phyloP scores from a whole-genome alignment of 1,284 basidiomycete genomes.

The Xerocomus nothofagi region DNA sequence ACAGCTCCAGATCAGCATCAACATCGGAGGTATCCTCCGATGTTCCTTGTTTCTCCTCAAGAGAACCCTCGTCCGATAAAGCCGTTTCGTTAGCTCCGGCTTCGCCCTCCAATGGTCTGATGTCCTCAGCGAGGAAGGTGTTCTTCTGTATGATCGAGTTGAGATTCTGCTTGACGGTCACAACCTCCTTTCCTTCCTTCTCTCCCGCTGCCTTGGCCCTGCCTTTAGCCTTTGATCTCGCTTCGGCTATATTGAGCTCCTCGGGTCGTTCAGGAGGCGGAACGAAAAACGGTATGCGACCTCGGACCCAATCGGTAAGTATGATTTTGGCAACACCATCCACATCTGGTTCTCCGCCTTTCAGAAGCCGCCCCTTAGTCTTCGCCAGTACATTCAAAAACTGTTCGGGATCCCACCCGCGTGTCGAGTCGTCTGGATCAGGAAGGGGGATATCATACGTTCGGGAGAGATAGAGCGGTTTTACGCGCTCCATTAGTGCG shows the following conservation, averaged over 20 bases:
- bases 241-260: conserved; percentile 65
- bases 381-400: conserved; percentile 86
- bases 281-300: conserved; percentile 90
- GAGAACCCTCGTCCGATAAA: conserved; percentile 31
- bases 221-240: conserved; percentile 45
- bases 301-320: conserved; percentile 96
- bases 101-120: conserved; percentile 57
- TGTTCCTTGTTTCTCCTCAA: conserved; percentile 33
- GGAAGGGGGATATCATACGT: conserved; percentile 83
- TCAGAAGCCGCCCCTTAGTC: conserved; percentile 89
- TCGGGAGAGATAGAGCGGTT: conserved; percentile 89
- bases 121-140: conserved; percentile 73
- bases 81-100: conserved; percentile 30
- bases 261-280: conserved; percentile 74
- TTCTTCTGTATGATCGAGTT: conserved; percentile 84
- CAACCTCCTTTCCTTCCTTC: conserved; percentile 35
- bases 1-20: conserved; percentile 48
- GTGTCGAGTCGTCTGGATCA: conserved; percentile 49
- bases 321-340: conserved; percentile 95
- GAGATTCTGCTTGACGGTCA: conserved; percentile 72
- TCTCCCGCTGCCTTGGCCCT: conserved; percentile 39
- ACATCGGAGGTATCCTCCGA: conserved; percentile 36
- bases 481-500: conserved; percentile 83
- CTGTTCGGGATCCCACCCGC: conserved; percentile 72
- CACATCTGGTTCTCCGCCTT: conserved; percentile 92